Base-by-base conservation (phyloP, 768 basidiomycete genomes). In the Cystofilobasidium ferigula region DNA sequence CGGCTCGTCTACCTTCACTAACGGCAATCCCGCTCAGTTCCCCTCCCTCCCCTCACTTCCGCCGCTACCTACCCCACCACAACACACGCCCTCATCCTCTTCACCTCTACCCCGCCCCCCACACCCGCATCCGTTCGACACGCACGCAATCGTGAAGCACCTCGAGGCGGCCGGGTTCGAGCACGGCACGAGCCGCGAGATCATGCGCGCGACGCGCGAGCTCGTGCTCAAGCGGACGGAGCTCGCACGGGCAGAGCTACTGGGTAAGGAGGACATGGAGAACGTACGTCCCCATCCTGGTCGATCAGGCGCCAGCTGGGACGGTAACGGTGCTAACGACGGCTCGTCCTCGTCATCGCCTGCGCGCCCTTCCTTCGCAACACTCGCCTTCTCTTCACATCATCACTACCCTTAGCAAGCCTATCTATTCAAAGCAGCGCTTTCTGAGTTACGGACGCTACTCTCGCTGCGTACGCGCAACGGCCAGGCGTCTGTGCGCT, bases 381-480 rank as follows among this genome's bases (percentile, higher is more conserved):
- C 58, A 18, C 16, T 47, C n/a, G n/a, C n/a, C n/a, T n/a, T n/a
- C n/a, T n/a, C n/a, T n/a, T n/a, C n/a, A n/a, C n/a, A n/a, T n/a
- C n/a, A n/a, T 26, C n/a, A n/a, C 35, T 53, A 24, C 10, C 26
- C 3, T 35, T 1, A 95, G 90, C 89, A 93, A 85, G 92, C 92
- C 22, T 97, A 97, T 75, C 79, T 97, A 36, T 95, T 95, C 76
- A 85, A 86, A 54, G 95, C 95, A 24, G 95, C 94, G 0, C 76
- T 98, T 42, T 88, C 88, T 1, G 92, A 98, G 74, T 79, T 94
- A 56, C 82, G 89, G 24, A 86, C 88, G 5, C 93, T 95, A 73
- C 82, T 89, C 34, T 85, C 86, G 5, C 83, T 89, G 71, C 83
- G 82, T 59, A 85, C 87, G 4, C 83, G 87, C 67, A 95, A 89